Base-by-base conservation (phyloP, 192 early-diverging fungal species). In the Coemansia sp. region DNA sequence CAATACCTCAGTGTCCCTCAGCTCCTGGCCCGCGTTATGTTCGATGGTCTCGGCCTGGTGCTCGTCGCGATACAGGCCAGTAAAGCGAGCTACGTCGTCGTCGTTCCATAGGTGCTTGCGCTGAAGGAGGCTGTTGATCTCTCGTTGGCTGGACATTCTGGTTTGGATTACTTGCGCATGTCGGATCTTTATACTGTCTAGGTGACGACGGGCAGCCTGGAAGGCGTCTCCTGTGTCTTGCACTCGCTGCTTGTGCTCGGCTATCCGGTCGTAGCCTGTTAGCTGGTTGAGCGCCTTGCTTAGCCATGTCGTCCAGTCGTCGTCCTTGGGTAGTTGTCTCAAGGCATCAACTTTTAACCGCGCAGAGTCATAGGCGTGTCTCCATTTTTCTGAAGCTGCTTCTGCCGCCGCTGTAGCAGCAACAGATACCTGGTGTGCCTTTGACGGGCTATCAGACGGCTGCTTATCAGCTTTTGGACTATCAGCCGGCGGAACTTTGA, bases 81-180 rank as follows among this genome's bases (percentile, higher is more conserved):
- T 93, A 52, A 93, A 91, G n/a, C 86, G 85, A 3, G 86, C 86
- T 2, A 93, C 91, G 64, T 93, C 92, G 14, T 88, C 85, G 9
- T 87, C 87, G 32, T 86, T 85, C 92, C 92, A 93, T 32, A 86
- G 66, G 49, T 91, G 88, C 70, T 93, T 93, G 44, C 92, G 87
- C 66, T 93, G 92, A 14, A 93, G 68, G 6, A 93, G 74, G 23
- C 89, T 87, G 70, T 91, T 93, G 60, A 93, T 91, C 53, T 89
- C 90, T 30, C 90, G 87, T 75, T 93, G 92, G 23, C 87, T 88
- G 13, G 76, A 69, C 0, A 90, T 86, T 8, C 89, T 84, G 3
- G 72, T 70, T 9, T 83, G 73, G 53, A 90, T 85, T 0, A 88
- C 84, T n/a, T 81, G 57, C 26, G 89, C 82, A 63, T 93, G 89